Evolutionary conservation across 1,139 yeast species (phyloP).

Genomic region (Chernovozyma sophiae-reginae): DNA sequence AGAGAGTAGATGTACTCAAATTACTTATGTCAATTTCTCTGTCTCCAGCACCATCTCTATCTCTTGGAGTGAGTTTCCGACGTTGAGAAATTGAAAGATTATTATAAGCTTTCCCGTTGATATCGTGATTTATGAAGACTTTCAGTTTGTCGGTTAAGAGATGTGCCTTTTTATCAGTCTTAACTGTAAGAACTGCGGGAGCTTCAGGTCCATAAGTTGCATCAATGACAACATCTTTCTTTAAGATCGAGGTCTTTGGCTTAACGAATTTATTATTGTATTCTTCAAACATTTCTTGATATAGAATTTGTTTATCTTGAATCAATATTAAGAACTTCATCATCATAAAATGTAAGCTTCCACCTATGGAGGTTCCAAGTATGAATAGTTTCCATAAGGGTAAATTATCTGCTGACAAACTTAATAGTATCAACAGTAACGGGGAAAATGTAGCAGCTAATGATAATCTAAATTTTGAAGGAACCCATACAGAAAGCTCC

Average conservation of each 20-base stretch:
- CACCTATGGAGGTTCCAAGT: conserved; percentile 34
- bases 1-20: neutral
- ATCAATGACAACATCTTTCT: conserved; percentile 64
- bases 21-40: too few species aligned
- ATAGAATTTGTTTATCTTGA: conserved; percentile 57
- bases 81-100: conserved; percentile 9
- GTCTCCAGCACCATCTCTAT: too few species aligned
- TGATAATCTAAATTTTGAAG: conserved; percentile 47
- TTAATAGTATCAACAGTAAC: conserved; percentile 34
- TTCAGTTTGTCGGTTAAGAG: conserved; percentile 32
- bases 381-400: conserved; percentile 35
- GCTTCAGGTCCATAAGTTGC: conserved; percentile 44
- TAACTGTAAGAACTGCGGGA: conserved; percentile 9
- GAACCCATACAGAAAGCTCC: conserved; percentile 58
- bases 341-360: conserved; percentile 36
- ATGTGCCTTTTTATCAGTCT: conserved; percentile 26
- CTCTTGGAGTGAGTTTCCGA: conserved; percentile 5
- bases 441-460: conserved; percentile 59
- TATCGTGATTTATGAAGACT: conserved; percentile 45
- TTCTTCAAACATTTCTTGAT: conserved; percentile 61
- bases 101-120: conserved; percentile 31
- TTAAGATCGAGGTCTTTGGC: conserved; percentile 51
- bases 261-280: conserved; percentile 62
- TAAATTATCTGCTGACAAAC: conserved; percentile 28
- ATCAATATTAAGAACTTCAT: conserved; percentile 44